Percentiles rank a stretch among this genome's conserved stretches.
Conservation (phyloP, 2,329 filamentous ascomycete genomes). For the Eurotiales sp. region DNA sequence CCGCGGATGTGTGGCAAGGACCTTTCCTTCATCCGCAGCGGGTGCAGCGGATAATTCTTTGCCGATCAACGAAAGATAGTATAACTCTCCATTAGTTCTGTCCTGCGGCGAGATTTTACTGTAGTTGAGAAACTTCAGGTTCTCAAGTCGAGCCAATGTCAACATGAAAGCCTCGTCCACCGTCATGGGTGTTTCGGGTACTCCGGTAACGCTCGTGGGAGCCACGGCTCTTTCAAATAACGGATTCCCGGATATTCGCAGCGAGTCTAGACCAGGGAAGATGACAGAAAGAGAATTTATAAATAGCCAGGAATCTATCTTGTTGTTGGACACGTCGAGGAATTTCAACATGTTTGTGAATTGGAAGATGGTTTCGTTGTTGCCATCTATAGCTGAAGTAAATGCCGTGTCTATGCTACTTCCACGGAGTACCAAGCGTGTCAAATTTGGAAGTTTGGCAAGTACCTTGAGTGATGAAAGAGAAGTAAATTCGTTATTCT, state of each 20-base stretch:
- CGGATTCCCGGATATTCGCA: constrained; percentile 83
- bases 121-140: constrained; percentile 59
- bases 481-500: constrained; percentile 44
- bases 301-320: constrained; percentile 66
- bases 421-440: constrained; percentile 62
- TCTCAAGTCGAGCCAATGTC: constrained; percentile 69
- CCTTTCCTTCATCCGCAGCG: constrained; percentile 43
- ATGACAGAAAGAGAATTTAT: constrained; percentile 63
- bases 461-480: constrained; percentile 44
- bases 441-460: constrained; percentile 49
- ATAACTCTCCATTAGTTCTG: constrained; percentile 83
- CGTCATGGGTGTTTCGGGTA: constrained; percentile 37
- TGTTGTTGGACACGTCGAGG: constrained; percentile 71
- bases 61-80: constrained; percentile 82
- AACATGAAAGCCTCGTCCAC: constrained; percentile 87
- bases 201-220: constrained; percentile 36
- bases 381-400: constrained; percentile 22
- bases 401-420: constrained; percentile 60
- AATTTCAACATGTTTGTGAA: constrained; percentile 58
- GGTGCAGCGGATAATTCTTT: constrained; percentile 59
- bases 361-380: constrained; percentile 34
- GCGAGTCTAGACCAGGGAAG: constrained; percentile 69
- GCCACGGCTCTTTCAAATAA: constrained; percentile 59
- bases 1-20: constrained; percentile 64
- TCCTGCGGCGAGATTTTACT: constrained; percentile 66